Evolutionary conservation across 805 yeast genomes (phyloP), one percentile per base, ranked within the genome.

Genomic region (Helenozyma rhizophorensis): DNA sequence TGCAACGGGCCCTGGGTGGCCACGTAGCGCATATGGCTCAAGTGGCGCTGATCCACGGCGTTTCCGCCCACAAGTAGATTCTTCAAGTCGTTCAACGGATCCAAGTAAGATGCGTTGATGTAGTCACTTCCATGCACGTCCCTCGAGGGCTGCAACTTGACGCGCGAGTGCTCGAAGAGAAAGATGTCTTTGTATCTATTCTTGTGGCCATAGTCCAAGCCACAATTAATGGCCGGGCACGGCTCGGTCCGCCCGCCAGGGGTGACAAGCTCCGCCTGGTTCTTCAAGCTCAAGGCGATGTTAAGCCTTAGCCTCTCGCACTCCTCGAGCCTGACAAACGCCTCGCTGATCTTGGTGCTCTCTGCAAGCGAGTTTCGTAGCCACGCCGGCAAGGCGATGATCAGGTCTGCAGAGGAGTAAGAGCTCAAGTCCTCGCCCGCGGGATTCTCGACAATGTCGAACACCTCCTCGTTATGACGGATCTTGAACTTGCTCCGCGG

Each of bases 1-100:
- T 54, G 54, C 41, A 84, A 57, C 2, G 98, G 98, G 2, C 96
- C 98, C 53, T 90, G 96, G 0, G 94, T 76, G 1, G 95, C 96
- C 48, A 89, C 83, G 49, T 77, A 81, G 12, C 45, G 43, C 31
- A 48, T 42, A 11, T 44, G 39, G 3, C 36, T 24, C 4, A 34
- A 26, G n/a, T 37, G 26, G 11, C 39, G 26, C 3, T 30, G 32
- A n/a, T 18, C 16, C 10, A 47, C 34, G 8, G 12, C 9, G 4
- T 21, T 14, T 11, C 30, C 24, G 14, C 29, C 27, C 22, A 23
- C 23, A 4, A 26, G 22, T 9, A 16, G 30, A 9, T 27, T 21
- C 7, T 21, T 16, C 4, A 35, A 27, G 14, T 14, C 10, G 3
- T 29, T 15, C n/a, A 30, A 13, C 4, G 45, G 34, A 14, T 28